Percentiles rank a stretch among this genome's conserved stretches.
Conservation (phyloP, 257 asterid species). For the Cruciata laevipes region DNA sequence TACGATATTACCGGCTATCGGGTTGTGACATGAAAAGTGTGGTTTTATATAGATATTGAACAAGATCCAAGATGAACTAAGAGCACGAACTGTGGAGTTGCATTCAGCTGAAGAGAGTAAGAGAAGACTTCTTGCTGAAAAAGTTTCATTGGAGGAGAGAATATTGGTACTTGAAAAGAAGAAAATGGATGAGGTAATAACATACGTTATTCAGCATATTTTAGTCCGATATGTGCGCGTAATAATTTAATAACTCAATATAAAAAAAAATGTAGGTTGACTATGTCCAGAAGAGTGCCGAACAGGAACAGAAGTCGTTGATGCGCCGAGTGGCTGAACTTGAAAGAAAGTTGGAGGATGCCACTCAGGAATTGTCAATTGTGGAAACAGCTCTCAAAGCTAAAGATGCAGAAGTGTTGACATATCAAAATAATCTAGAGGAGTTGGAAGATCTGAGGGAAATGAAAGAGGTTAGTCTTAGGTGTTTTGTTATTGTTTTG, state of each 20-base stretch:
- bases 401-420: constrained; percentile 55
- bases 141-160: constrained; percentile 57
- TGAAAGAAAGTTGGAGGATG: constrained; percentile 66
- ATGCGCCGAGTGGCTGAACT: constrained; percentile 57
- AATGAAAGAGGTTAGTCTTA: constrained; percentile 78
- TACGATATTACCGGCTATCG: background rate
- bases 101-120: constrained; percentile 65
- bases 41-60: constrained; percentile 43
- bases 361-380: constrained; percentile 36
- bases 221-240: constrained; percentile 8
- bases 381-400: constrained; percentile 49
- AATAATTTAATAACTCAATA: background rate
- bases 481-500: constrained; percentile 4
- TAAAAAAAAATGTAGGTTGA: constrained; percentile 41
- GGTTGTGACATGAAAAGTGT: background rate
- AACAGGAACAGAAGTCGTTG: constrained; percentile 60
- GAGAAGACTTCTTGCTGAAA: constrained; percentile 63
- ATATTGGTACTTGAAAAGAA: constrained; percentile 59
- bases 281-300: constrained; percentile 44
- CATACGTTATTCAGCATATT: constrained; percentile 7
- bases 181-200: constrained; percentile 50
- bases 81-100: constrained; percentile 59
- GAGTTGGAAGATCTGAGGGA: constrained; percentile 92
- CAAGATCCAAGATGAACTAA: constrained; percentile 77
- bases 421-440: constrained; percentile 66